phyloP scores from a whole-genome alignment of 2,329 filamentous ascomycete species.

The Neonectria ditissima region DNA sequence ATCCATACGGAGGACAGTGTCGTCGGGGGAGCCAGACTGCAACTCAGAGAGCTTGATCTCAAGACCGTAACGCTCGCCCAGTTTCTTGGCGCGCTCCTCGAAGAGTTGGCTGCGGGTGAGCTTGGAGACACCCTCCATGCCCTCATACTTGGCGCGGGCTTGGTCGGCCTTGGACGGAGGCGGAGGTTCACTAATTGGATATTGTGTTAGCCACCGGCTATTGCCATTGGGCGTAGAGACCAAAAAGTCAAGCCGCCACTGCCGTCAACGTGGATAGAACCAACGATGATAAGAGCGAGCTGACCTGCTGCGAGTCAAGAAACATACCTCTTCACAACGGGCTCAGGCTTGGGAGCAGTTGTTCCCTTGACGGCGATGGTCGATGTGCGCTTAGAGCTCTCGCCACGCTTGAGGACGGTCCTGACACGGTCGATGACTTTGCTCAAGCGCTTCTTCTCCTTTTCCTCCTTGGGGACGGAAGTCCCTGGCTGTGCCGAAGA shows the following conservation, averaged over 20 bases:
- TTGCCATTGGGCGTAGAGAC: background rate
- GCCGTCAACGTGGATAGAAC: background rate
- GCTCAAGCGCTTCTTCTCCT: constrained; percentile 61
- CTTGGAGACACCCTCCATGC: constrained; percentile 50
- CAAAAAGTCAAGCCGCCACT: background rate
- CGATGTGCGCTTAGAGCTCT: constrained; percentile 48
- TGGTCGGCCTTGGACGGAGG: constrained; percentile 39
- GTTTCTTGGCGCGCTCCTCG: constrained; percentile 67
- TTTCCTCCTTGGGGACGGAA: constrained; percentile 48
- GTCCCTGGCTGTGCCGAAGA: constrained; percentile 55
- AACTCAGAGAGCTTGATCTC: constrained; percentile 67
- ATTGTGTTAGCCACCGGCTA: background rate
- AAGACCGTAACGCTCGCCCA: constrained; percentile 67
- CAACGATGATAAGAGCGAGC: background rate
- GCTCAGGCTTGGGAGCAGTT: constrained; percentile 37
- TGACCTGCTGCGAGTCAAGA: background rate
- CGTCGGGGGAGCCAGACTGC: constrained; percentile 61
- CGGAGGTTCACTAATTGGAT: constrained; percentile 32
- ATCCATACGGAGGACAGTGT: constrained; percentile 73
- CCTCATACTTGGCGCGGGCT: constrained; percentile 46
- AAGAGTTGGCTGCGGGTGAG: constrained; percentile 64
- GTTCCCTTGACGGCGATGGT: constrained; percentile 35
- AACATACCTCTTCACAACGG: constrained; percentile 44
- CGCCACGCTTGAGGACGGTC: constrained; percentile 61
- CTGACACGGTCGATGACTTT: constrained; percentile 63